Evolutionary conservation across 306 rosid genomes (phyloP), one percentile per base, ranked within the genome.

Genomic region (Prunus dulcis): DNA sequence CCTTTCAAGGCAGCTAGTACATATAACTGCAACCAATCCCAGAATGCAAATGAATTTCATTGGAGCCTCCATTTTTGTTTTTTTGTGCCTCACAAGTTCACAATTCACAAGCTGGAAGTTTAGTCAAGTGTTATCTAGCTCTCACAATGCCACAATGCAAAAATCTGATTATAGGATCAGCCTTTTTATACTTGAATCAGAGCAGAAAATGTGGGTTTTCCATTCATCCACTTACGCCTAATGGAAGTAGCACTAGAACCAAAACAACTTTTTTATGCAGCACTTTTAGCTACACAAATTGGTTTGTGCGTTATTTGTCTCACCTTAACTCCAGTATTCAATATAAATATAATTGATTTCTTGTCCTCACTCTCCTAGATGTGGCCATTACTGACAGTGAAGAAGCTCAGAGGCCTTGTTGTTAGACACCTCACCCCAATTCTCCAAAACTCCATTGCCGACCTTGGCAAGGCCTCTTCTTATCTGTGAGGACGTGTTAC

Each of bases 231-330:
- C 77, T 66, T 63, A 1, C 10, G 66, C 50, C 47, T 79, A 87
- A 75, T 89, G 96, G 90, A 83, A 57, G 56, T 64, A 71, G 91
- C 91, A 91, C 89, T 87, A 78, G 28, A 73, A 60, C 45, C 74
- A 78, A 15, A 49, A 65, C 23, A 45, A 52, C 74, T 76, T 76
- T 53, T 64, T 78, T 72, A 49, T 67, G 77, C 55, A 67, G 76
- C 86, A 81, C 89, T 79, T 77, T 12, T 70, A 9, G 65, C 3
- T 15, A 3, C 73, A 66, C 27, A 73, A 71, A 64, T 5, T 27
- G 58, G 32, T 3, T 4, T 70, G 27, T 67, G 77, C 80, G 65
- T 58, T 64, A 66, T 46, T 18, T 77, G 74, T 49, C 51, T 76
- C 32, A 60, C 51, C 56, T 4, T 45, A 58, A 47, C 68, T 76